A percentile compares a stretch with the other conserved stretches of the same genome.
Evolutionary conservation across 1,139 yeast genomes (phyloP).

Genomic region (Torulaspora globosa): DNA sequence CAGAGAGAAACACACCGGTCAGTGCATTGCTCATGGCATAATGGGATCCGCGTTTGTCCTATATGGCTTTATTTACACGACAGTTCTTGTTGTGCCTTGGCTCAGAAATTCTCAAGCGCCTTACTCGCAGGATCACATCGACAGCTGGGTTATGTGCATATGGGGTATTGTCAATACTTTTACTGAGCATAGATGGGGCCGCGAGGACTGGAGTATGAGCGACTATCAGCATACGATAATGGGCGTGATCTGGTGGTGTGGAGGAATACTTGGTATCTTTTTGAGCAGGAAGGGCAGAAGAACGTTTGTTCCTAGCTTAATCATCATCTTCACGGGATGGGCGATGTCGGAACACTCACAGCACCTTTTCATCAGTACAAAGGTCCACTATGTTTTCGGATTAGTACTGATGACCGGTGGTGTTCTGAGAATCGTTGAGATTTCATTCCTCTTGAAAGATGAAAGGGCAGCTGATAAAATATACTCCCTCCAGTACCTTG

Average conservation of each 20-base stretch:
- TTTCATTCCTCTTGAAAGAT: constrained; percentile 62
- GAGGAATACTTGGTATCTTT: constrained; percentile 80
- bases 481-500: constrained; percentile 71
- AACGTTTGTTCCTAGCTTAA: constrained; percentile 72
- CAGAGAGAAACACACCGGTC: constrained; percentile 73
- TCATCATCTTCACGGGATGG: constrained; percentile 85
- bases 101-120: constrained; percentile 47
- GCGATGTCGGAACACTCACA: constrained; percentile 91
- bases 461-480: constrained; percentile 50
- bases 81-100: constrained; percentile 70
- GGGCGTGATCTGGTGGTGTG: constrained; percentile 97
- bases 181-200: constrained; percentile 94
- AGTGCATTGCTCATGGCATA: constrained; percentile 93
- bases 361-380: constrained; percentile 67
- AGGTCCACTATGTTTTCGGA: constrained; percentile 85
- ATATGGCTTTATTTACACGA: constrained; percentile 67
- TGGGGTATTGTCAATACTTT: constrained; percentile 95
- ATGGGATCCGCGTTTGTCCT: constrained; percentile 87
- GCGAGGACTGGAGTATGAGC: constrained; percentile 81
- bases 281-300: constrained; percentile 62
- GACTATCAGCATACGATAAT: constrained; percentile 91
- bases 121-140: constrained; percentile 80
- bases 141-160: constrained; percentile 68
- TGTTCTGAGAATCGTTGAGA: constrained; percentile 65
- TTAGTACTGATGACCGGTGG: constrained; percentile 77